Percentiles rank a stretch among this genome's conserved stretches.
Evolutionary conservation across 225 moss, liverwort and hornwort species (phyloP).

Genomic region (Pseudoscleropodium purum): DNA sequence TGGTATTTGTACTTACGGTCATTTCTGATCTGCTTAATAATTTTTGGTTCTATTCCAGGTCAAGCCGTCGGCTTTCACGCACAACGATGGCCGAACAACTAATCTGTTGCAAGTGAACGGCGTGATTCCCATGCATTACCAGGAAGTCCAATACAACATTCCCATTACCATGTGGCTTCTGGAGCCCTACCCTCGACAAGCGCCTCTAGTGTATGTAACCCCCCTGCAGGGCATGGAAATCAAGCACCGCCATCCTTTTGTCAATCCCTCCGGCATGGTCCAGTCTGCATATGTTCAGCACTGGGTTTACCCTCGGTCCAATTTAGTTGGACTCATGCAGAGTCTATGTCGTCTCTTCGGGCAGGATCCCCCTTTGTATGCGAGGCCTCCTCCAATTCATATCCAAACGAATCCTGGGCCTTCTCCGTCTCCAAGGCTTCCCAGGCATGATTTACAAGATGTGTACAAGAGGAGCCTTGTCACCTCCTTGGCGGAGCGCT

Average conservation of each 20-base stretch:
- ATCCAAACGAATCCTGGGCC: slow-evolving; percentile 25
- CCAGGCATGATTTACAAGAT: slow-evolving; percentile 51
- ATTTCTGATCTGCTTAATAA: background rate
- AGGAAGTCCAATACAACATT: slow-evolving; percentile 85
- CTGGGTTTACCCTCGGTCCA: slow-evolving; percentile 80
- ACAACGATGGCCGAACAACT: slow-evolving; percentile 73
- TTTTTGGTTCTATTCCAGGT: slow-evolving; percentile 19
- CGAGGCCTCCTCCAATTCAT: slow-evolving; percentile 64
- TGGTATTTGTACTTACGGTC: background rate
- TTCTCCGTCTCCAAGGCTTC: slow-evolving; percentile 37
- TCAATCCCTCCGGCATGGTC: slow-evolving; percentile 74
- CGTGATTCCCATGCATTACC: slow-evolving; percentile 92
- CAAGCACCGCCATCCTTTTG: slow-evolving; percentile 70
- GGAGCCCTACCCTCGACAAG: slow-evolving; percentile 68
- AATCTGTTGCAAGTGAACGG: slow-evolving; percentile 82
- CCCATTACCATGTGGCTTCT: slow-evolving; percentile 86
- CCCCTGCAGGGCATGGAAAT: slow-evolving; percentile 86
- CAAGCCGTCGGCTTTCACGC: slow-evolving; percentile 60
- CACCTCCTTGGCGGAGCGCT: slow-evolving; percentile 36
- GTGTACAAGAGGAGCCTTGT: slow-evolving; percentile 54
- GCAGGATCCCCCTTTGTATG: slow-evolving; percentile 77
- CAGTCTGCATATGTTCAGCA: slow-evolving; percentile 53
- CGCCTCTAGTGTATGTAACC: slow-evolving; percentile 72
- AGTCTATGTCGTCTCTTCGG: slow-evolving; percentile 74
- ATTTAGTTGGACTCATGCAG: slow-evolving; percentile 78